Conservation (phyloP, 768 basidiomycete species). For the Auricularia heimuer region DNA sequence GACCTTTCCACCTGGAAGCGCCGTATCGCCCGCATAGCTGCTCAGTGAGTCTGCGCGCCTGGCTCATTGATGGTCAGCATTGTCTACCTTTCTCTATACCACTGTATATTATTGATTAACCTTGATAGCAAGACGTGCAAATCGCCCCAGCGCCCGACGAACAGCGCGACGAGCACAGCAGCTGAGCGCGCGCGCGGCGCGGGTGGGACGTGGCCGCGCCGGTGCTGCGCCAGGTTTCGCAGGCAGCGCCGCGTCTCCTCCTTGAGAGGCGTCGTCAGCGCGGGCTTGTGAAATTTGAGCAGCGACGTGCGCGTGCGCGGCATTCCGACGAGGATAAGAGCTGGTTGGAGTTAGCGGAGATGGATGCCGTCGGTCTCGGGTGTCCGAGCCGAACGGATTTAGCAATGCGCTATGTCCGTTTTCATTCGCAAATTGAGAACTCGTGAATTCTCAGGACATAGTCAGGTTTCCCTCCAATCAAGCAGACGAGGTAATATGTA, state of each 20-base stretch:
- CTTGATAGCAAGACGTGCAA: conserved; percentile 77
- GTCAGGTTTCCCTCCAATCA: too few species aligned
- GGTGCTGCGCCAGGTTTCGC: conserved; percentile 36
- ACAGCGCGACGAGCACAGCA: conserved; percentile 75
- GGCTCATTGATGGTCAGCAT: background rate
- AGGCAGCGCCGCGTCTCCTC: conserved; percentile 44
- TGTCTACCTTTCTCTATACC: background rate
- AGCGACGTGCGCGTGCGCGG: conserved; percentile 14
- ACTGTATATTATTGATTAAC: conserved; percentile 23
- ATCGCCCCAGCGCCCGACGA: conserved; percentile 75
- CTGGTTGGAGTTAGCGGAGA: too few species aligned
- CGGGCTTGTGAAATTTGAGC: conserved; percentile 39
- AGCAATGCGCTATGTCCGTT: too few species aligned
- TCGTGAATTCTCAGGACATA: too few species aligned
- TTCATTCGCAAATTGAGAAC: too few species aligned
- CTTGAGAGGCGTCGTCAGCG: conserved; percentile 38
- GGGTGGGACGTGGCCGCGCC: conserved; percentile 20
- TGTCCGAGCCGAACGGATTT: too few species aligned
- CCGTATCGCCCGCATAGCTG: conserved; percentile 80
- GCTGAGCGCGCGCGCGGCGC: conserved; percentile 54
- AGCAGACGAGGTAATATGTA: too few species aligned
- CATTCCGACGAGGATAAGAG: too few species aligned
- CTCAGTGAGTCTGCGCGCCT: conserved; percentile 68
- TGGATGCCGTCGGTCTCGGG: too few species aligned
- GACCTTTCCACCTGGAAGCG: conserved; percentile 76